Base-by-base conservation (phyloP, 148 eudicot species). In the Talinum fruticosum region DNA sequence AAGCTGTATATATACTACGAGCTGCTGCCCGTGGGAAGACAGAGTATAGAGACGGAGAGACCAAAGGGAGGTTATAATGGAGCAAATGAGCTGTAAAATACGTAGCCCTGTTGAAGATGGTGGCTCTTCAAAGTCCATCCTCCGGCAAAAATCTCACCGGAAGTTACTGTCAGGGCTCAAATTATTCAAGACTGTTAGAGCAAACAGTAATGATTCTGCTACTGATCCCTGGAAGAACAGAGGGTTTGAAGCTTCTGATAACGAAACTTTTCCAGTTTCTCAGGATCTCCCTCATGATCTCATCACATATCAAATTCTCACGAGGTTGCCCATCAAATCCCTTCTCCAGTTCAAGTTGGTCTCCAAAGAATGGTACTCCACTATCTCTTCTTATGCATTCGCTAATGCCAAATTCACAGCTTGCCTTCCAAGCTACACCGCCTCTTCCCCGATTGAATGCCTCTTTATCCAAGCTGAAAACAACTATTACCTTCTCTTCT, bases 401-500 rank as follows among this genome's bases (percentile, higher is more conserved):
- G 78, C 81, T 65, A 73, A 74, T 33, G 35, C 75, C 13, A 74
- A 74, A 1, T 74, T 74, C 21, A 78, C 35, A 78, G 35, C 19
- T 26, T 28, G 70, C 68, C 35, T 74, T 10, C 45, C 75, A 1
- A 44, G n/a, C 57, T 68, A 61, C 1, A 18, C 2, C 18, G 67
- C 76, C 44, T 53, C 65, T 73, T 73, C 75, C 3, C 64, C 78
- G 10, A 8, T 82, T 8, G 84, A 82, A 35, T 82, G 59, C 54
- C 71, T 82, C 8, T 73, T 82, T 21, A 74, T 82, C 67, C 78
- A 78, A 57, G 81, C 68, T n/a, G 81, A n/a, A 1, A 74, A 65
- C 23, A 78, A 65, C 57, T 78, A 35, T 45, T 82, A 82, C 72
- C 75, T 82, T 34, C 62, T 82, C 54, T 69, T 74, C 49, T 36